Evolutionary conservation across 2,329 filamentous ascomycete genomes (phyloP).

Genomic region (Aspergillus sp.): DNA sequence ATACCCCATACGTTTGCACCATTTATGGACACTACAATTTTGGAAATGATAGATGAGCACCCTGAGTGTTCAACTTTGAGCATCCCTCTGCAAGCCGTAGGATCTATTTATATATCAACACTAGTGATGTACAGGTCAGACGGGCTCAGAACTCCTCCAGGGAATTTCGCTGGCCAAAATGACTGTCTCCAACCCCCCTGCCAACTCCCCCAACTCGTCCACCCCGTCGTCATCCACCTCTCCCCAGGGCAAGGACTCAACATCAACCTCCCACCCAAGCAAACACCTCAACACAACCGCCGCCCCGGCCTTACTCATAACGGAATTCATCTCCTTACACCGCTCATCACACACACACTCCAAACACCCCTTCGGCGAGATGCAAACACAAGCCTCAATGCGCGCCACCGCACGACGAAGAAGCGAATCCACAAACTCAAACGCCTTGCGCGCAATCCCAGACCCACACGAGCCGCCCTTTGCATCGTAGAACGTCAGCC

Average conservation of each 20-base stretch:
- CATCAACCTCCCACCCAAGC: conserved; percentile 75
- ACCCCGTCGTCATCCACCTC: conserved; percentile 80
- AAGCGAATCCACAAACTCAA: conserved; percentile 85
- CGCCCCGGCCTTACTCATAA: conserved; percentile 91
- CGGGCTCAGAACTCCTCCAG: conserved; percentile 18
- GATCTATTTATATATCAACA: background rate
- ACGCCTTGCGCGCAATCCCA: conserved; percentile 89
- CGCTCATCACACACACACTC: conserved; percentile 87
- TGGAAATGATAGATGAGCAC: conserved; percentile 5
- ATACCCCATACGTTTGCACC: conserved; percentile 13
- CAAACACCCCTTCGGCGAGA: conserved; percentile 71
- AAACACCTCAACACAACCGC: conserved; percentile 79
- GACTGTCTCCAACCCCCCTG: conserved; percentile 80
- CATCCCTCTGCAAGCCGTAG: background rate
- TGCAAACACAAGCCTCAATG: conserved; percentile 75
- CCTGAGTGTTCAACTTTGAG: conserved; percentile 1
- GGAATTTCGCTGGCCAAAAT: conserved; percentile 71
- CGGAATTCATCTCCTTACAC: conserved; percentile 84
- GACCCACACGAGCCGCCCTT: conserved; percentile 84
- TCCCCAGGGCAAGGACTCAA: conserved; percentile 85
- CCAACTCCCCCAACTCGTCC: conserved; percentile 66
- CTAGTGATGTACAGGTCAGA: background rate
- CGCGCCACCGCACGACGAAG: conserved; percentile 75
- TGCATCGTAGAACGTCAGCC: conserved; percentile 92
- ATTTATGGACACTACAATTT: conserved; percentile 5